These are phyloP conservation scores for Penicillium sp. DNA, from an alignment of 2,329 filamentous ascomycete species.

Conservation along the genomic window DNA sequence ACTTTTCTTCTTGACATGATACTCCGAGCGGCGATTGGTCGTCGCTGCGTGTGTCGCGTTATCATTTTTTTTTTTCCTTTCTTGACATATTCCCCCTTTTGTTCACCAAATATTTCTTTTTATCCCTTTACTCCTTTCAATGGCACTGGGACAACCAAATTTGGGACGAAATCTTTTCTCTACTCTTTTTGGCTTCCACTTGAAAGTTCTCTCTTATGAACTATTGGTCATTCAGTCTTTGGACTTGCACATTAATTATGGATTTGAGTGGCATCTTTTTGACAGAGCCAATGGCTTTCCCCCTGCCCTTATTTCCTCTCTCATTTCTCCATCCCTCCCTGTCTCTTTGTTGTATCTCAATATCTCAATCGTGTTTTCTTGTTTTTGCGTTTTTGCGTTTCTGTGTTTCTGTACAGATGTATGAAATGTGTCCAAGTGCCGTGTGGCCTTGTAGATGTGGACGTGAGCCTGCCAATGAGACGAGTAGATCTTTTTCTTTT, in stretches of 20 bases:
- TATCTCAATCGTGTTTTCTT: background rate
- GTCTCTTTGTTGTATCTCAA: constrained; percentile 3
- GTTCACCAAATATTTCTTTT: constrained; percentile 25
- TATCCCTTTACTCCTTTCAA: constrained; percentile 15
- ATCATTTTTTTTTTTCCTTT: constrained; percentile 19
- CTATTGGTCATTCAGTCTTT: constrained; percentile 18
- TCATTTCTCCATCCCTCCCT: background rate
- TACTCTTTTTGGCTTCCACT: constrained; percentile 8
- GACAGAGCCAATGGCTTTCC: constrained; percentile 16
- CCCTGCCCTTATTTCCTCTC: constrained; percentile 8
- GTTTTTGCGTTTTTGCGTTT: constrained; percentile 6
- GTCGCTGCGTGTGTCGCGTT: constrained; percentile 18
- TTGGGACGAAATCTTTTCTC: constrained; percentile 18
- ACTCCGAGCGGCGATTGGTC: constrained; percentile 14
- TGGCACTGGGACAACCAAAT: constrained; percentile 22
- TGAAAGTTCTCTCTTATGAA: constrained; percentile 15
- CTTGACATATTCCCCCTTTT: constrained; percentile 37
- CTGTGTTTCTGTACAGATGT: constrained; percentile 23
- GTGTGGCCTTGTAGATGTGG: constrained; percentile 5
- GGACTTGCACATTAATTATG: constrained; percentile 20
- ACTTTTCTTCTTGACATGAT: constrained; percentile 20
- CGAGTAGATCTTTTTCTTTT: constrained; percentile 14
- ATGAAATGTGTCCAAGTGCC: constrained; percentile 6
- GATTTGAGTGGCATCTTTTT: constrained; percentile 18
- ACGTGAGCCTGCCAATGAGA: constrained; percentile 18